phyloP scores from a whole-genome alignment of 2,329 filamentous ascomycete genomes.

The Aspergillus fructus region DNA sequence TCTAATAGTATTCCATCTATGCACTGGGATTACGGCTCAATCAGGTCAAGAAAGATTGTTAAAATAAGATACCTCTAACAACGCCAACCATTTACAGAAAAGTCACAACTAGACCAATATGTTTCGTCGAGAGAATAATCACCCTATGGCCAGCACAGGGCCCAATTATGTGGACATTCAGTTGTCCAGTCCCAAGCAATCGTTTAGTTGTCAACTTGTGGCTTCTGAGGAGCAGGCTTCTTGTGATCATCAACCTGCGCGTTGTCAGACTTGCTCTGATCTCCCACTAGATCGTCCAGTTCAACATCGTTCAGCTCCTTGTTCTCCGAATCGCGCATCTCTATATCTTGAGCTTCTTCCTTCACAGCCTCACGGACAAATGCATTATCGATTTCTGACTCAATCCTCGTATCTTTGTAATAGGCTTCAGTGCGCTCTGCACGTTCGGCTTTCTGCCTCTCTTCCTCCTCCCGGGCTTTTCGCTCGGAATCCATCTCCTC shows the following conservation, averaged over 20 bases:
- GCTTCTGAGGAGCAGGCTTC: not conserved
- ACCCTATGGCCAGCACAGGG: constrained; percentile 23
- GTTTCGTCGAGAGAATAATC: constrained; percentile 8
- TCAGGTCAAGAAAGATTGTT: not conserved
- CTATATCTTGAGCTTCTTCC: constrained; percentile 50
- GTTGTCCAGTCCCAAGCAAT: not conserved
- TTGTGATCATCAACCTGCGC: not conserved
- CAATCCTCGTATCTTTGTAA: constrained; percentile 71
- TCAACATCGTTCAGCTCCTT: constrained; percentile 20
- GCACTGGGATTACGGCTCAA: not conserved
- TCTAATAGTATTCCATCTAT: not conserved
- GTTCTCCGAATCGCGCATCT: constrained; percentile 9
- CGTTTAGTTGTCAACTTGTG: not conserved
- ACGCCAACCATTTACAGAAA: constrained; percentile 16
- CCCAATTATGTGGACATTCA: not conserved
- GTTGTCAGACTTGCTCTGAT: constrained; percentile 6
- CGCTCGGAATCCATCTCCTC: constrained; percentile 95
- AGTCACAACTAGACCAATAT: constrained; percentile 4
- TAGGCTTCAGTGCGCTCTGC: constrained; percentile 76
- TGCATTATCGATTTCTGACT: constrained; percentile 90
- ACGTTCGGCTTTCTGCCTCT: constrained; percentile 69
- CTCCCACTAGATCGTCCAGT: constrained; percentile 15
- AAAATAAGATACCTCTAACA: constrained; percentile 2
- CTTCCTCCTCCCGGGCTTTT: constrained; percentile 74
- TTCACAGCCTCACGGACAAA: constrained; percentile 69